Base-by-base conservation (phyloP, 345 rosid genomes). In the Angophora floribunda region DNA sequence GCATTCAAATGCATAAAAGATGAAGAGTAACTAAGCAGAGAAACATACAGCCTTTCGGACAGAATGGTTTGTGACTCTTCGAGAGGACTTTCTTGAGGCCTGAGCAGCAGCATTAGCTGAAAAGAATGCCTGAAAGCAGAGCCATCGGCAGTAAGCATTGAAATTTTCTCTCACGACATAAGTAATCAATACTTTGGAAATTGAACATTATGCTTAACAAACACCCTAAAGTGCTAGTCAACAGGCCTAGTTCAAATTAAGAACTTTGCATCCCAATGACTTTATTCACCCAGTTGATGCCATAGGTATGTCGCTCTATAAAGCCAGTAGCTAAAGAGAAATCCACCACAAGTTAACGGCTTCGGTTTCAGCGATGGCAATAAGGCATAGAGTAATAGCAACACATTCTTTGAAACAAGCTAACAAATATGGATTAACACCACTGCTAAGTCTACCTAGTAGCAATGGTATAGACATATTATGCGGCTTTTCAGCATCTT, bases 101-200 rank as follows among this genome's bases (percentile, higher is more conserved):
- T 52, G 53, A 52, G 19, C 7, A 52, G 53, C 53, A 88, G 96
- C 96, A 89, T 95, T 97, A 52, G 97, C 91, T 85, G 97, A 89
- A 89, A 95, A 96, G 93, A 94, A 92, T 65, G 89, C 94, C 96
- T 93, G 92, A 59, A 91, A 90, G 86, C 24, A 24, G 9, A 52
- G n/a, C 15, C 65, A 59, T 51, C 28, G 51, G 32, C 44, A 65
- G 45, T 65, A 15, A 85, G 87, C 57, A 51, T 50, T 65, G 36
- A 36, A 36, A 45, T 15, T 30, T 4, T 36, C 52, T 16, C 12
- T 84, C 59, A 28, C 15, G 55, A 26, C n/a, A 84, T 47, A 32
- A 50, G 65, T 59, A 59, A 59, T 59, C 65, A 59, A 26, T 24
- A 3, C 59, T 55, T 55, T 55, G 59, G 59, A 55, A 55, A 55